Percentiles rank a stretch among this genome's conserved stretches.
These are phyloP conservation scores for Skeletonema grethae DNA, from an alignment of 108 stramenopile species.

Conservation along the genomic window DNA sequence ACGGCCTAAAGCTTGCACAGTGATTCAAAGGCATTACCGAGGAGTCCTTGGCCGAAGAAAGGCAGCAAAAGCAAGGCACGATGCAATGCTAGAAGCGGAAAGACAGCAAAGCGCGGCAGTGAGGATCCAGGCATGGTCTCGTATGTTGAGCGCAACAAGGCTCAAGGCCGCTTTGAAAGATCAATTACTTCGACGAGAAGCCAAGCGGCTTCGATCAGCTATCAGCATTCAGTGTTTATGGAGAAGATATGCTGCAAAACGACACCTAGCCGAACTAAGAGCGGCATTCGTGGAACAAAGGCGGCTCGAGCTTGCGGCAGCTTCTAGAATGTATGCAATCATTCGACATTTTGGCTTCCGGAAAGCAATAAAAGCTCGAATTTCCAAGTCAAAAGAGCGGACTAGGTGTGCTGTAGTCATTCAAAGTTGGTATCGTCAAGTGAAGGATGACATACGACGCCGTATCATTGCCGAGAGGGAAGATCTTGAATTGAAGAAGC, in stretches of 20 bases:
- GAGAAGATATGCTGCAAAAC: constrained; percentile 6
- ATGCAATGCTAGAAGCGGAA: constrained; percentile 1
- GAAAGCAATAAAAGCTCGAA: constrained; percentile 14
- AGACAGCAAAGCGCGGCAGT: constrained; percentile 7
- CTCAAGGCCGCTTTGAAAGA: constrained; percentile 7
- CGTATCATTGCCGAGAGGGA: constrained; percentile 7
- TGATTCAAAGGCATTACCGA: constrained; percentile 38
- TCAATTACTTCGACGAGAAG: constrained; percentile 6
- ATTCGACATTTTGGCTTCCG: constrained; percentile 15
- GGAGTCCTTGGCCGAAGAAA: constrained; percentile 36
- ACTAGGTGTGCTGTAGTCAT: constrained; percentile 14
- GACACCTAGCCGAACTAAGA: constrained; percentile 8
- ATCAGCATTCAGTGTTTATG: constrained; percentile 32
- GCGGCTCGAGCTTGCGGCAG: constrained; percentile 7
- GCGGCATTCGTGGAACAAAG: constrained; percentile 14
- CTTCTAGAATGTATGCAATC: constrained; percentile 5
- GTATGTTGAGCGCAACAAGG: constrained; percentile 22
- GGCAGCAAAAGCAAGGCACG: constrained; percentile 6
- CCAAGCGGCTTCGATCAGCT: constrained; percentile 17
- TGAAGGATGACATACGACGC: constrained; percentile 12
- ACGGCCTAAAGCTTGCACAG: constrained; percentile 22
- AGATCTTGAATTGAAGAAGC: constrained; percentile 3
- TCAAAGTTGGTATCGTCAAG: constrained; percentile 28
- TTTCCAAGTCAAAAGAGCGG: constrained; percentile 17
- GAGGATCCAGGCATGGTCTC: constrained; percentile 25